Base-by-base conservation (phyloP, 2,329 filamentous ascomycete species). In the Fusarium sp. region DNA sequence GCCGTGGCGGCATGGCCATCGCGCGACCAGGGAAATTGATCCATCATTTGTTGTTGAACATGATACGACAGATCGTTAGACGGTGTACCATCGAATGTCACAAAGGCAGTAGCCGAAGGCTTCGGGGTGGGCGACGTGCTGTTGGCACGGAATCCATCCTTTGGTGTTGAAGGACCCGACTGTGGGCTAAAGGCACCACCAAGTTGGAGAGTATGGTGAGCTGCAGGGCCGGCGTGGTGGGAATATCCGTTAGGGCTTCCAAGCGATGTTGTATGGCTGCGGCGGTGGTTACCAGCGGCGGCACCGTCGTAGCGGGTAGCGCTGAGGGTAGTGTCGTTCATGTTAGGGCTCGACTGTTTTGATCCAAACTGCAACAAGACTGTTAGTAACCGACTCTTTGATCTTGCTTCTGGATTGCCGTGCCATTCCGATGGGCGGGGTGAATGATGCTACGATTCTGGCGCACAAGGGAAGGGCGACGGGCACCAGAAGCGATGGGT, bases 281-380 rank as follows among this genome's bases (percentile, higher is more conserved):
- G 65, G 16, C 64, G 50, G 27, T 61, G 38, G n/a, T 68, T 53
- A 44, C 53, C 61, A 14, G 49, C 63, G 29, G 61, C 22, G 29
- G 66, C 43, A 9, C 68, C 72, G 42, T 75, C 83, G 58, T 79
- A 83, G 62, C 83, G 82, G 24, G 81, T 82, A 59, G 72, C 79
- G 52, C 76, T 79, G 43, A 85, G 63, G 15, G 83, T 83, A 43
- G 83, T 86, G 55, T 88, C 86, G 72, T 82, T 85, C 57, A 84
- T 76, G 56, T 83, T 81, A 32, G 87, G 83, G 62, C 83, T 86
- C 44, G 83, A 82, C 75, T 87, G 87, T 77, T 88, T 89, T 20
- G 88, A 88, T 70, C 88, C 87, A 83, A 90, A 91, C 89, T 90
- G 73, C 56, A 77, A 61, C 69, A 72, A 66, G 73, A 66, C 64